Percentiles rank a stretch among this genome's conserved stretches.
Evolutionary conservation across 768 basidiomycete genomes (phyloP).

Genomic region (Kwoniella botswanensis): DNA sequence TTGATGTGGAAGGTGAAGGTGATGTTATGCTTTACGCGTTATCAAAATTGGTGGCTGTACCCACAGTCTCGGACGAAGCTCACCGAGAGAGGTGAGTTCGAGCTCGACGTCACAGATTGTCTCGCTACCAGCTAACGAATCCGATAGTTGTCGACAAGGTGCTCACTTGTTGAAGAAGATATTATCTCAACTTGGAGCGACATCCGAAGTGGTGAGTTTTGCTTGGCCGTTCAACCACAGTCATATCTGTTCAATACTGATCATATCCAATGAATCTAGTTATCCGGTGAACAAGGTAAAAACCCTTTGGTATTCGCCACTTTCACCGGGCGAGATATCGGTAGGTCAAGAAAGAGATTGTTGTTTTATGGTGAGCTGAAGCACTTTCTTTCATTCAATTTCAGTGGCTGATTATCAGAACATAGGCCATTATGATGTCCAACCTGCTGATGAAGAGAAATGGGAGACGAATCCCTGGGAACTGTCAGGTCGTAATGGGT

Average conservation of each 20-base stretch:
- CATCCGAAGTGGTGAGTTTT: constrained; percentile 69
- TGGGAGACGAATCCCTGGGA: constrained; percentile 87
- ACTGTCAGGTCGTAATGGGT: constrained; percentile 80
- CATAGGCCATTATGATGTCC: constrained; percentile 89
- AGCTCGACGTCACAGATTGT: background rate
- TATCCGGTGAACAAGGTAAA: constrained; percentile 74
- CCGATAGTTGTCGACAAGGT: constrained; percentile 75
- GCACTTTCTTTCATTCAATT: no score
- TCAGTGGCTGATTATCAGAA: no score
- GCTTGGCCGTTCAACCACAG: no score
- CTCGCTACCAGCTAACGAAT: background rate
- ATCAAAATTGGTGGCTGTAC: constrained; percentile 83
- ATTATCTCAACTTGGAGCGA: constrained; percentile 83
- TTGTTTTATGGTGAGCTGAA: constrained; percentile 79
- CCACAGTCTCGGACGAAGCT: constrained; percentile 74
- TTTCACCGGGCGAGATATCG: constrained; percentile 73
- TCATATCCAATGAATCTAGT: no score
- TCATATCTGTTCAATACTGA: no score
- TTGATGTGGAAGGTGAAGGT: constrained; percentile 56
- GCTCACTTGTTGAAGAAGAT: constrained; percentile 91
- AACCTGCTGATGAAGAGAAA: constrained; percentile 72
- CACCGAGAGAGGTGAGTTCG: constrained; percentile 66
- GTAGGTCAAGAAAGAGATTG: constrained; percentile 69
- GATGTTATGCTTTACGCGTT: constrained; percentile 80
- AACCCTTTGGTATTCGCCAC: constrained; percentile 90